These are phyloP conservation scores for Pseudopithomyces chartarum DNA, from an alignment of 2,329 filamentous ascomycete species.

Conservation along the genomic window DNA sequence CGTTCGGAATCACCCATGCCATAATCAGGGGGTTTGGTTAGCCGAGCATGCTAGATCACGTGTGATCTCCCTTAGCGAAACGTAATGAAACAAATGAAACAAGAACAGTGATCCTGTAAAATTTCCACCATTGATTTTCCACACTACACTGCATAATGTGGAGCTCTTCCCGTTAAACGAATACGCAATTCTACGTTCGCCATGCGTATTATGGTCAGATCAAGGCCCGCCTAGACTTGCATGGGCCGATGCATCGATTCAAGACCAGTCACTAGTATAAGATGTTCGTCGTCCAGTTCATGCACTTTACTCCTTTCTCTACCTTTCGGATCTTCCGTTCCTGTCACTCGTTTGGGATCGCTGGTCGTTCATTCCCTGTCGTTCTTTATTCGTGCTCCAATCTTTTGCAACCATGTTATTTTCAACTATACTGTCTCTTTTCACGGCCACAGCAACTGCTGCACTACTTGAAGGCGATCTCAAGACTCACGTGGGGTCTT, in stretches of 20 bases:
- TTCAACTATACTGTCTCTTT: slow-evolving; percentile 37
- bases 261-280: slow-evolving; percentile 22
- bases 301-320: slow-evolving; percentile 23
- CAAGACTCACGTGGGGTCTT: slow-evolving; percentile 48
- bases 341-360: slow-evolving; percentile 33
- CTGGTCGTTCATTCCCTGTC: slow-evolving; percentile 40
- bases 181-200: neutral
- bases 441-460: slow-evolving; percentile 40
- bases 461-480: slow-evolving; percentile 50
- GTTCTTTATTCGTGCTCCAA: slow-evolving; percentile 30
- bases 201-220: neutral
- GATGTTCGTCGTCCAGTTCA: slow-evolving; percentile 5
- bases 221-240: slow-evolving; percentile 5
- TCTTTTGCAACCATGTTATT: slow-evolving; percentile 35
- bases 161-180: slow-evolving; percentile 10
- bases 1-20: neutral
- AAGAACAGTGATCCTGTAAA: slow-evolving; percentile 1
- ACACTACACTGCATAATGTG: neutral
- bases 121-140: slow-evolving; percentile 14
- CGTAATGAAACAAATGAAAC: slow-evolving; percentile 20
- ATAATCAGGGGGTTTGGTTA: neutral
- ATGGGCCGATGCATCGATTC: slow-evolving; percentile 26
- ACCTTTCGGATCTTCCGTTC: slow-evolving; percentile 27
- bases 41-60: slow-evolving; percentile 5
- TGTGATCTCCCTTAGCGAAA: slow-evolving; percentile 15